phyloP scores from a whole-genome alignment of 306 rosid genomes.

The Adenanthera pavonina region DNA sequence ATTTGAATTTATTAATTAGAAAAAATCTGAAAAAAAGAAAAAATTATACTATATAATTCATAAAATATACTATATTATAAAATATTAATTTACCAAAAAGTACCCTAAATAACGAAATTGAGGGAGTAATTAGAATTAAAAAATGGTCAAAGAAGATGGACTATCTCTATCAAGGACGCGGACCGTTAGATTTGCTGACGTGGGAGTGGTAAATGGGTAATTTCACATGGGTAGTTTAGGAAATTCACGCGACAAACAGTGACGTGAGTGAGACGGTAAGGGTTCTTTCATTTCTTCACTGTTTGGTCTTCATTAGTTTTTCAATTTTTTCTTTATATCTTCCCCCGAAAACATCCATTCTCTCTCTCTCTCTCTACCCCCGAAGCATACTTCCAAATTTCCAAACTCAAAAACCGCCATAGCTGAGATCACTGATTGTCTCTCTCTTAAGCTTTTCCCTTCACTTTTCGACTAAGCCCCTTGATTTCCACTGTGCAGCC shows the following conservation, averaged over 20 bases:
- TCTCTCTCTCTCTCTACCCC: too few relatives aligned
- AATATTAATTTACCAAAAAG: too few relatives aligned
- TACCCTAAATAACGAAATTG: too few relatives aligned
- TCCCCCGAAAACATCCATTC: conserved; percentile 24
- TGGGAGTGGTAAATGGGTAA: conserved; percentile 15
- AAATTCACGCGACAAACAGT: background rate
- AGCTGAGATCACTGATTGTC: conserved; percentile 39
- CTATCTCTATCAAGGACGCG: conserved; percentile 33
- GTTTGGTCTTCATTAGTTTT: background rate
- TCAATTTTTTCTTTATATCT: background rate
- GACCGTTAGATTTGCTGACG: conserved; percentile 41
- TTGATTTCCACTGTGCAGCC: background rate
- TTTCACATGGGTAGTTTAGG: background rate
- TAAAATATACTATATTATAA: too few relatives aligned
- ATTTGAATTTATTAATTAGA: too few relatives aligned
- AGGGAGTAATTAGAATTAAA: too few relatives aligned
- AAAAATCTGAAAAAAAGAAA: too few relatives aligned
- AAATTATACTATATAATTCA: too few relatives aligned
- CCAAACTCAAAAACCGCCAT: conserved; percentile 59
- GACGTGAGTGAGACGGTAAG: conserved; percentile 13
- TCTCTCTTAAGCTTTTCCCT: background rate
- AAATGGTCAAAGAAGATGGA: conserved; percentile 21
- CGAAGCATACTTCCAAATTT: conserved; percentile 38
- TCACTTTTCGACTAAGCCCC: conserved; percentile 35
- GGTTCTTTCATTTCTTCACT: background rate